Base-by-base conservation (phyloP, 495 filamentous ascomycete genomes). In the Penicillium steckii region DNA sequence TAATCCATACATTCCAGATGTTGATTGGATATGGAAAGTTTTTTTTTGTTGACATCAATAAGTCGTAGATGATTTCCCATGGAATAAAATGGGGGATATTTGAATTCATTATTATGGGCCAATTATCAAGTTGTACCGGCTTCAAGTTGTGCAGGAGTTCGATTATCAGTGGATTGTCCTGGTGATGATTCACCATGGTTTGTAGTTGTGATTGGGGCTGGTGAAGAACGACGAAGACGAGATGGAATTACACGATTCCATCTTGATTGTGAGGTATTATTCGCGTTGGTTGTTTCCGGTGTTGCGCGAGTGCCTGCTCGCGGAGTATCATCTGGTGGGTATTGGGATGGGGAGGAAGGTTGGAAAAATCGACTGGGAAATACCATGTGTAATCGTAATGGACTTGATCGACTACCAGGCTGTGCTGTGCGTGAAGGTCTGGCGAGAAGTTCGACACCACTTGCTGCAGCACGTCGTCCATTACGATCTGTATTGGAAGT, bases 81-180 rank as follows among this genome's bases (percentile, higher is more conserved):
- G 10, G 29, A 27, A n/a, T n/a, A n/a, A n/a, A n/a, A n/a, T n/a
- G n/a, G n/a, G n/a, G n/a, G n/a, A n/a, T n/a, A n/a, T n/a, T n/a
- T n/a, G n/a, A n/a, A n/a, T n/a, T n/a, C n/a, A n/a, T n/a, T 43
- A 23, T 37, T 12, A 29, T 5, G 5, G 12, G 27, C 12, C 27
- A 5, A 12, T 29, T 29, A 41, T 41, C 18, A 41, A 57, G 25
- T 54, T 25, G 48, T 48, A n/a, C 64, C 67, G 24, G 69, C 67
- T 55, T 72, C 69, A 22, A 72, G 61, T 49, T 74, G 64, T n/a
- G 53, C 50, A 21, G 64, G 67, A 2, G 71, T 72, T 32, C 55
- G 59, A 26, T 1, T 29, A 2, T 44, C 12, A n/a, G 35, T 40
- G 17, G n/a, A n/a, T n/a, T n/a, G n/a, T n/a, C n/a, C n/a, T n/a